Evolutionary conservation across 2,329 filamentous ascomycete genomes (phyloP).

Genomic region (Neodidymelliopsis sp.): DNA sequence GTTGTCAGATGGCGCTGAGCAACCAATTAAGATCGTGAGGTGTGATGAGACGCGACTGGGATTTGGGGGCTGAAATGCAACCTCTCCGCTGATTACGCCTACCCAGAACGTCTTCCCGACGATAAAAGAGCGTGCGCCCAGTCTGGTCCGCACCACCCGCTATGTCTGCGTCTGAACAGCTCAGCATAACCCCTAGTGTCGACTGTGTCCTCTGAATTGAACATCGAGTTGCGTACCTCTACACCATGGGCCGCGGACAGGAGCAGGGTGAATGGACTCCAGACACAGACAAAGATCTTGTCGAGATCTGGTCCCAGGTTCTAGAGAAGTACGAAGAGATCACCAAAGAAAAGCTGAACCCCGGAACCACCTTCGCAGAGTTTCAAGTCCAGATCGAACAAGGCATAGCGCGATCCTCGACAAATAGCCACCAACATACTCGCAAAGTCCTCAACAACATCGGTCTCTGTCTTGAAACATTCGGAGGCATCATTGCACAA

Average conservation of each 20-base stretch:
- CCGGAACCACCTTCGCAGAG: slow-evolving; percentile 2
- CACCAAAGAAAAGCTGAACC: slow-evolving; percentile 18
- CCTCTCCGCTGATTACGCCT: too few relatives aligned
- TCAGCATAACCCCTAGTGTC: too few relatives aligned
- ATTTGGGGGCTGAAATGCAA: not conserved
- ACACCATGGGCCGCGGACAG: not conserved
- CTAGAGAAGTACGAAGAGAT: slow-evolving; percentile 19
- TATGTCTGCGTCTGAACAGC: too few relatives aligned
- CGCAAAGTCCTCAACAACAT: slow-evolving; percentile 12
- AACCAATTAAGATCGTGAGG: not conserved
- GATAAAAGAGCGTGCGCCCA: too few relatives aligned
- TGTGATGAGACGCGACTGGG: not conserved
- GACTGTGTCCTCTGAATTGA: too few relatives aligned
- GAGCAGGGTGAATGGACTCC: not conserved
- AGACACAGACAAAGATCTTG: slow-evolving; percentile 18
- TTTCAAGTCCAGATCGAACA: slow-evolving; percentile 16
- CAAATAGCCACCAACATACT: slow-evolving; percentile 11
- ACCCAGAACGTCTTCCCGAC: too few relatives aligned
- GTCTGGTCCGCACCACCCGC: too few relatives aligned
- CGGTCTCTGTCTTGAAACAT: slow-evolving; percentile 9
- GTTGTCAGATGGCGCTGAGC: not conserved
- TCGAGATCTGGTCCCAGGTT: slow-evolving; percentile 21
- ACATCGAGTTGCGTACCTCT: too few relatives aligned
- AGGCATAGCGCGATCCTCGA: not conserved
- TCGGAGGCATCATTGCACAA: slow-evolving; percentile 17